phyloP scores from a whole-genome alignment of 306 rosid genomes.

The Geum urbanum region DNA sequence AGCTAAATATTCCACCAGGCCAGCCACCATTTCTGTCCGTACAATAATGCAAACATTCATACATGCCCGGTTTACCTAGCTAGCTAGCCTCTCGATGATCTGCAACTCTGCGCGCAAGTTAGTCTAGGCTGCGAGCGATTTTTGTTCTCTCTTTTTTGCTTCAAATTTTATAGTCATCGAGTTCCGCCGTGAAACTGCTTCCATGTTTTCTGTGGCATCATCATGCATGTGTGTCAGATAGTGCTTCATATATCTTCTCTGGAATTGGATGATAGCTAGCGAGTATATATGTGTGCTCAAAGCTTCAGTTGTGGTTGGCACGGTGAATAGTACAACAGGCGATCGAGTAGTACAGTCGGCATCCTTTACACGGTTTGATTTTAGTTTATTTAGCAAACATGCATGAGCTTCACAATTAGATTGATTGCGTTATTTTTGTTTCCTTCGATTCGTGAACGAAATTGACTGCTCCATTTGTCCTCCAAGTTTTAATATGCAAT shows the following conservation, averaged over 20 bases:
- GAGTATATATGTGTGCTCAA: neutral
- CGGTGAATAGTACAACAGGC: neutral
- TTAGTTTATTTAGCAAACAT: neutral
- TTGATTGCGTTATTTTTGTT: neutral
- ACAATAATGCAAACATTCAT: neutral
- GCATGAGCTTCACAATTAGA: neutral
- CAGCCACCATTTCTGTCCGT: slow-evolving; percentile 1
- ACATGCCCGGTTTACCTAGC: no score
- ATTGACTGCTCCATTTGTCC: neutral
- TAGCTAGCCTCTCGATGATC: no score
- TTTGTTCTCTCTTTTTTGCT: neutral
- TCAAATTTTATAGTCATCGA: neutral
- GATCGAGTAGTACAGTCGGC: neutral
- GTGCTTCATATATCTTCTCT: neutral
- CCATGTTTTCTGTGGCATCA: neutral
- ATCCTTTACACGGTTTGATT: neutral
- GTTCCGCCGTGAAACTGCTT: neutral
- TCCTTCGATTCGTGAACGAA: neutral
- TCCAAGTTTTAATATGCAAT: neutral
- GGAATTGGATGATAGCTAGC: slow-evolving; percentile 2
- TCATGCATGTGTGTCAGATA: slow-evolving; percentile 15
- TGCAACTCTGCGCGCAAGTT: neutral
- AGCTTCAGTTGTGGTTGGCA: neutral
- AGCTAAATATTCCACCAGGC: neutral
- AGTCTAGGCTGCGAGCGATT: neutral